Base-by-base conservation (phyloP, 495 filamentous ascomycete species). In the Aspergillus nidulans region DNA sequence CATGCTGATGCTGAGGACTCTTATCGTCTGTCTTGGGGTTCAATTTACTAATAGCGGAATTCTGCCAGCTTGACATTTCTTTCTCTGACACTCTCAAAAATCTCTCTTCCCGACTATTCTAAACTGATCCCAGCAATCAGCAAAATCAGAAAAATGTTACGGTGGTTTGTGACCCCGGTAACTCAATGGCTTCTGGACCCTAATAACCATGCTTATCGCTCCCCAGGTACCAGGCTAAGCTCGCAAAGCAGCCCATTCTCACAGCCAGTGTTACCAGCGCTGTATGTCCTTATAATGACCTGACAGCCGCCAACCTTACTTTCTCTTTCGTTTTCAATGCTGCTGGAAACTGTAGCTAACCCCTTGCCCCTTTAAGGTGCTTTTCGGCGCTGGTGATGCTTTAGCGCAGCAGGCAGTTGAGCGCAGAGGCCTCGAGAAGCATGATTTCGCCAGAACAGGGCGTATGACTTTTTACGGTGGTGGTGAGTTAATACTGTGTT, bases 321-420 rank as follows among this genome's bases (percentile, higher is more conserved):
- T 19, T 51, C 45, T 13, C 1, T 21, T 44, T 52, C 19, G 39
- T 36, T 26, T 45, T 26, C 10, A 40, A 1, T 47, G 13, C 1
- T 20, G 21, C 6, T 52, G 26, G 40, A n/a, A n/a, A 28, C 30
- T 39, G 3, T 36, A 16, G 40, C 41, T 18, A 38, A 5, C 28
- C 24, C 40, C n/a, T 15, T 44, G 7, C n/a, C 34, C n/a, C 13
- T 19, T 19, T 15, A 39, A 88, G 85, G 70, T 96, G 46, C 83
- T 98, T 52, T 98, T 97, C 69, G 91, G 87, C 34, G 85, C 90
- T 16, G 94, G 94, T 56, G 94, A 98, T 71, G 77, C 86, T 49
- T 81, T 96, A 50, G 90, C 94, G n/a, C 94, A 98, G 64, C 94
- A 98, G 70, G 78, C 74, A n/a, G 88, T 98, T 49, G 94, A 97